Evolutionary conservation across 441 rosid species (phyloP).

Genomic region (Populus hybrid): DNA sequence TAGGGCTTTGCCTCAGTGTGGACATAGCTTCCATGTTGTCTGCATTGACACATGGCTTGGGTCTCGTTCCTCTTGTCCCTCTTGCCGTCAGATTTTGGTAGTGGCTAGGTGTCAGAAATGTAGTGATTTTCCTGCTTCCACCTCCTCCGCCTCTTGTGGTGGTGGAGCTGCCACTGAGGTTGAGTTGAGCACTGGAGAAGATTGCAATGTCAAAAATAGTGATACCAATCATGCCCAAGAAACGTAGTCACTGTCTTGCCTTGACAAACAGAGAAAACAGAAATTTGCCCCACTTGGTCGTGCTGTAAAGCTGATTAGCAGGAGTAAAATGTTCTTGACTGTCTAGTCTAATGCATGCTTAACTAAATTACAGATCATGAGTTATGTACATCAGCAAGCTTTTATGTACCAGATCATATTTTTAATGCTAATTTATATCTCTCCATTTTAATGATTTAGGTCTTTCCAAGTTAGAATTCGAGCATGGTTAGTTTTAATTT

Average conservation of each 20-base stretch:
- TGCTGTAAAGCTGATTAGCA: not conserved
- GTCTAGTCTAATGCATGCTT: not conserved
- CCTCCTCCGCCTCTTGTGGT: constrained; percentile 16
- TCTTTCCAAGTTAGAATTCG: not conserved
- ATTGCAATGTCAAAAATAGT: not conserved
- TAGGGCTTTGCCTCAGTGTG: constrained; percentile 77
- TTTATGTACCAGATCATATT: too few relatives aligned
- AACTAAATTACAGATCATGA: too few relatives aligned
- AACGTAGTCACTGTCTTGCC: constrained; percentile 8
- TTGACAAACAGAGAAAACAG: not conserved
- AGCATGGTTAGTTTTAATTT: not conserved
- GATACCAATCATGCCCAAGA: not conserved
- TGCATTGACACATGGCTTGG: constrained; percentile 92
- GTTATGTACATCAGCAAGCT: too few relatives aligned
- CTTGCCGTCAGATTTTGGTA: constrained; percentile 80
- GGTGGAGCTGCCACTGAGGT: constrained; percentile 23
- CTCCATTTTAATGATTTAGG: not conserved
- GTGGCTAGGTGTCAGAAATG: constrained; percentile 62
- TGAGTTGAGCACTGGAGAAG: constrained; percentile 44
- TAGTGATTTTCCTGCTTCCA: constrained; percentile 43
- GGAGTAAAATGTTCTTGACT: not conserved
- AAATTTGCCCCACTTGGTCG: not conserved
- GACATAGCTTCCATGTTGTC: constrained; percentile 77
- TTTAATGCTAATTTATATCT: too few relatives aligned
- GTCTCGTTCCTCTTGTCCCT: constrained; percentile 89